Conservation (phyloP, 176 grass and related monocot genomes). For the Dactylis glomerata region DNA sequence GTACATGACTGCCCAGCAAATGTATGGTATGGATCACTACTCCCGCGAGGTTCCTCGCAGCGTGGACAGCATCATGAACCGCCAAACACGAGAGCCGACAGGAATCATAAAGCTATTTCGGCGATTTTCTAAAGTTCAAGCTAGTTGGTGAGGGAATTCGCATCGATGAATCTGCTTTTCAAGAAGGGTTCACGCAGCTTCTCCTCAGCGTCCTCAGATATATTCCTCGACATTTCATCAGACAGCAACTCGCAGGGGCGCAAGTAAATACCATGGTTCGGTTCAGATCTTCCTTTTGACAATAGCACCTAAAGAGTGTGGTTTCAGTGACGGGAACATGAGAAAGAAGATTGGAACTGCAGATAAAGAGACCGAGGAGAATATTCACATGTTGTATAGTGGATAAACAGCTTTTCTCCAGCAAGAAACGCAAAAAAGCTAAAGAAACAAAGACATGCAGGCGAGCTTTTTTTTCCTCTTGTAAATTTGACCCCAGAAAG, state of each 20-base stretch:
- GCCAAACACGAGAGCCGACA: neutral
- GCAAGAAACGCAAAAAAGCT: neutral
- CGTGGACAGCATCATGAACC: neutral
- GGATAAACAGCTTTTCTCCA: neutral
- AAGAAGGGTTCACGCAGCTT: neutral
- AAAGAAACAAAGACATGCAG: neutral
- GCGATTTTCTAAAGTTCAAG: neutral
- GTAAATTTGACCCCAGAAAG: neutral
- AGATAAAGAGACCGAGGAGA: neutral
- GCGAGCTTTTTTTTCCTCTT: neutral
- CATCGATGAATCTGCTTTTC: neutral
- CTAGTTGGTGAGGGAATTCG: constrained; percentile 10
- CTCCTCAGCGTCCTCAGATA: neutral
- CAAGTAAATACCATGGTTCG: neutral
- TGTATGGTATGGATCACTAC: neutral
- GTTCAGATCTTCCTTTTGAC: neutral
- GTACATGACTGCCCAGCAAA: neutral
- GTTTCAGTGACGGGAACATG: neutral
- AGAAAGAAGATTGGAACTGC: neutral
- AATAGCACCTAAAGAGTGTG: neutral
- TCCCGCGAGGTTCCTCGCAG: neutral
- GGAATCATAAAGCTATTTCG: neutral
- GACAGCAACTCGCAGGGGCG: neutral
- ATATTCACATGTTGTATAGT: neutral
- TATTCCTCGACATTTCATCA: neutral